Evolutionary conservation across 2,329 filamentous ascomycete genomes (phyloP).

Genomic region (Colletotrichum sp.): DNA sequence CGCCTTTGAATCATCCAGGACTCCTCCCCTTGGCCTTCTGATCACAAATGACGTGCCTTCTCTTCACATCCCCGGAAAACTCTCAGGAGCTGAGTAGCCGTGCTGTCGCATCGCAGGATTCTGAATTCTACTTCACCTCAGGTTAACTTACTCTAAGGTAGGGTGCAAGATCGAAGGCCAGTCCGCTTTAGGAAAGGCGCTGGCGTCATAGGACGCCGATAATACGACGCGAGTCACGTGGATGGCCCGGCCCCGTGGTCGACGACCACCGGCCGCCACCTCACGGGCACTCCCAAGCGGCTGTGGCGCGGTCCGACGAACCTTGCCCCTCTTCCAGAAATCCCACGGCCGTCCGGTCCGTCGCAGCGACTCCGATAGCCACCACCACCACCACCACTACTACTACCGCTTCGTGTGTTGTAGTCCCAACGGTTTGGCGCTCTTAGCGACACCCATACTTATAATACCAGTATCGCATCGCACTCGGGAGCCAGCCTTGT

Average conservation of each 20-base stretch:
- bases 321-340: neutral
- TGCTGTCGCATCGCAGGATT: neutral
- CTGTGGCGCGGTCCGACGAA: conserved; percentile 10
- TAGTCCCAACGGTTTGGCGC: neutral
- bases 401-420: neutral
- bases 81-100: neutral
- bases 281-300: conserved; percentile 1
- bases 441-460: neutral
- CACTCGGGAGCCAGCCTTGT: neutral
- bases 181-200: neutral
- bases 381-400: neutral
- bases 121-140: neutral
- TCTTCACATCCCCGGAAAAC: neutral
- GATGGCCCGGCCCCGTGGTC: neutral
- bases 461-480: neutral
- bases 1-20: neutral
- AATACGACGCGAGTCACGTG: conserved; percentile 13
- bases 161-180: neutral
- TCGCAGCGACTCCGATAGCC: neutral
- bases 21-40: neutral
- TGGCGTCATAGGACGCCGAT: conserved; percentile 13
- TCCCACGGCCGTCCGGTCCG: neutral
- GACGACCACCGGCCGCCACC: conserved; percentile 5
- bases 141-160: neutral
- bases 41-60: neutral